Evolutionary conservation across 2,329 filamentous ascomycete genomes (phyloP), one percentile per base, ranked within the genome.

Genomic region (Exophiala dermatitidis): DNA sequence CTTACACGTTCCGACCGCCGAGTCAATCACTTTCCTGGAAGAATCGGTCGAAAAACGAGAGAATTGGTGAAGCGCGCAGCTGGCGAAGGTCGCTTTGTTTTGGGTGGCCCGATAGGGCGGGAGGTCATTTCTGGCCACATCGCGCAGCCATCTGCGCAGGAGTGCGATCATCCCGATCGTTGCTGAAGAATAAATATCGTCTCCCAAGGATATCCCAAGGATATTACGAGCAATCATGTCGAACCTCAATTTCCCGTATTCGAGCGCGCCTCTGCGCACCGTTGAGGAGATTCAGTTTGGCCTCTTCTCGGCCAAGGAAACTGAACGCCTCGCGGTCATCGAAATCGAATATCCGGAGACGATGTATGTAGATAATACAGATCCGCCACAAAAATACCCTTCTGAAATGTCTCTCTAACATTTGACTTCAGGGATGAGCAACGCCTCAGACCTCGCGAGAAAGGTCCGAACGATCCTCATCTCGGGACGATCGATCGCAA

Each of bases 231-330:
- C 69, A 74, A 88, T 67, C 68, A 95, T 98, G 93, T 82, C 91
- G 76, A 95, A 94, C 75, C 84, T 91, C 63, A 85, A 85, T 70
- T 95, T 95, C 69, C 80, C 86, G 68, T 88, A 90, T 74, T 95
- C 88, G 71, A 90, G 87, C 81, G 90, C 88, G 82, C 90, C 90
- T 72, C 81, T 97, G 81, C 91, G 93, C 79, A 95, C 87, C 63
- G 90, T 98, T 67, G 86, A 96, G 80, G 94, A 98, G 80, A 95
- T 98, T 66, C 94, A 98, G 78, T 98, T 98, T 69, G 93, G 93
- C 68, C 82, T 98, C 69, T 82, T 98, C 72, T 95, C 93, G 34
- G 93, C 93, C 29, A 93, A 98, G 71, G 94, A 98, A 77, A 95
- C 97, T 74, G 97, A 98, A 78, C 90, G 86, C 67, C 94, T 97